These are phyloP conservation scores for Didymella exigua DNA, from an alignment of 2,329 filamentous ascomycete species.

Conservation along the genomic window DNA sequence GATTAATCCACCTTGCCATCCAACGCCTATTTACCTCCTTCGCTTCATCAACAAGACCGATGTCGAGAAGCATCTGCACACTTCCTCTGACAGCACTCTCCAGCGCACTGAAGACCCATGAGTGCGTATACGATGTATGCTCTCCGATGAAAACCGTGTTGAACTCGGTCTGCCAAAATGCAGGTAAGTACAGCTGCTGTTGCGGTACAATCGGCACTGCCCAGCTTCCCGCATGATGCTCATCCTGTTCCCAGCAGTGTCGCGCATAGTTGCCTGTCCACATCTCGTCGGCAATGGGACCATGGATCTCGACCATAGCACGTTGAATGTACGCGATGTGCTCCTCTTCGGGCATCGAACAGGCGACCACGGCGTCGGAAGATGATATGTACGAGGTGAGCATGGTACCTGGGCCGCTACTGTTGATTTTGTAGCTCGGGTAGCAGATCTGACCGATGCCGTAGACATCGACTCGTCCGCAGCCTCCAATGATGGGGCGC, in stretches of 20 bases:
- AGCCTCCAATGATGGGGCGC: slow-evolving; percentile 65
- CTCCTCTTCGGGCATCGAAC: slow-evolving; percentile 58
- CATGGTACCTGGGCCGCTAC: slow-evolving; percentile 61
- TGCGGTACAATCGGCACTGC: slow-evolving; percentile 63
- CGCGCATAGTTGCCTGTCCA: slow-evolving; percentile 68
- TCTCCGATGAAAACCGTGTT: slow-evolving; percentile 68
- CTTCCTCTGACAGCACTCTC: slow-evolving; percentile 67
- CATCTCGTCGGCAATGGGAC: slow-evolving; percentile 60
- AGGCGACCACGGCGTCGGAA: slow-evolving; percentile 49
- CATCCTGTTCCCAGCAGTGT: slow-evolving; percentile 67
- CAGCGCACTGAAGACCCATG: slow-evolving; percentile 68
- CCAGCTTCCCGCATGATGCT: slow-evolving; percentile 65
- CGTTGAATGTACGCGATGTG: slow-evolving; percentile 67
- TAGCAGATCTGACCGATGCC: slow-evolving; percentile 67
- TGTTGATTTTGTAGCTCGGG: slow-evolving; percentile 68
- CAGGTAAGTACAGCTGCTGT: slow-evolving; percentile 69
- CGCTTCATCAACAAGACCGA: slow-evolving; percentile 70
- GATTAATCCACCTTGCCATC: slow-evolving; percentile 68
- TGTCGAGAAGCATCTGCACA: slow-evolving; percentile 64
- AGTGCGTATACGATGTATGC: slow-evolving; percentile 71
- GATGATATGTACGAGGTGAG: slow-evolving; percentile 61
- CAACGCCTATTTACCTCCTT: slow-evolving; percentile 66
- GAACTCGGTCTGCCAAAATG: slow-evolving; percentile 70
- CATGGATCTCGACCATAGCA: slow-evolving; percentile 68
- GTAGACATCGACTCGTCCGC: slow-evolving; percentile 63